These are phyloP conservation scores for Chaetomium cochliodes DNA, from an alignment of 495 filamentous ascomycete species.

Conservation along the genomic window DNA sequence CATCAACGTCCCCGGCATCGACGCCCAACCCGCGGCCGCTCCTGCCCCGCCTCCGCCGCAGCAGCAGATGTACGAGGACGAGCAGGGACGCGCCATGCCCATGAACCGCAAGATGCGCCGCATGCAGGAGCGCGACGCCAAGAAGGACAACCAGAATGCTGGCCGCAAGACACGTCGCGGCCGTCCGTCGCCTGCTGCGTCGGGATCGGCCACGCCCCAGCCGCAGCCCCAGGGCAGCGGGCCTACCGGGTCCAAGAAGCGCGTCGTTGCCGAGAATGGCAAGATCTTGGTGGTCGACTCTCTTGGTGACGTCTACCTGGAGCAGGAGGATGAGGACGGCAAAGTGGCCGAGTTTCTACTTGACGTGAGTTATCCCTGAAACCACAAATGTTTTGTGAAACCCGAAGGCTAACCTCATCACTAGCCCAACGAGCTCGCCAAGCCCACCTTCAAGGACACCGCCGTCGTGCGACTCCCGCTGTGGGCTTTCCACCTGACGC, in stretches of 20 bases:
- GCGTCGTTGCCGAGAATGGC: conserved; percentile 88
- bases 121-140: conserved; percentile 76
- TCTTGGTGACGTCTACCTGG: conserved; percentile 84
- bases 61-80: conserved; percentile 46
- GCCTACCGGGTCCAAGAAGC: conserved; percentile 69
- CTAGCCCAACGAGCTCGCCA: conserved; percentile 61
- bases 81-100: conserved; percentile 48
- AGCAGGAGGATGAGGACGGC: conserved; percentile 85
- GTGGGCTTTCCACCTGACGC: conserved; percentile 59
- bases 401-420: background rate
- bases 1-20: conserved; percentile 56
- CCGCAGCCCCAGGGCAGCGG: conserved; percentile 39
- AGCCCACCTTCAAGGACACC: conserved; percentile 67
- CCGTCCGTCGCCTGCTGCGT: conserved; percentile 26
- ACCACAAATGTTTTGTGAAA: background rate
- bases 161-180: conserved; percentile 34
- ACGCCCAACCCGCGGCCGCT: conserved; percentile 44
- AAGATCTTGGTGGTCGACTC: conserved; percentile 93
- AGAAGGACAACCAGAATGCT: conserved; percentile 51
- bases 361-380: conserved; percentile 56
- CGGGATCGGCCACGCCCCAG: conserved; percentile 36
- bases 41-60: conserved; percentile 32
- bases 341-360: conserved; percentile 77
- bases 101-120: conserved; percentile 87
- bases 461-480: conserved; percentile 65